Evolutionary conservation across 768 basidiomycete genomes (phyloP), one percentile per base, ranked within the genome.

Genomic region (Fomitopsis pulvina): DNA sequence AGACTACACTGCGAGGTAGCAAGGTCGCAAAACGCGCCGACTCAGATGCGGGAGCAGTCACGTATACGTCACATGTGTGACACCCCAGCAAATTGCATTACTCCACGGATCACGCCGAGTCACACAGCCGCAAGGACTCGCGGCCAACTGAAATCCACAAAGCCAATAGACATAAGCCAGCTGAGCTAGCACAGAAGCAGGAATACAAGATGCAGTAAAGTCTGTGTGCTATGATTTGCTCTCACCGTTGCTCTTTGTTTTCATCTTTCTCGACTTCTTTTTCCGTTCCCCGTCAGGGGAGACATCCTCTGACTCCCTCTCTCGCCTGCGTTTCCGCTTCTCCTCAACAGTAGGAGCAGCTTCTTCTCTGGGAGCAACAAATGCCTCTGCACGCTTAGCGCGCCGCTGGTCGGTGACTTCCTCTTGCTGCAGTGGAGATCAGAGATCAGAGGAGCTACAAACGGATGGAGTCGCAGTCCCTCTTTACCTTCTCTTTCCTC

Each of bases 321-420:
- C 75, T 49, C 65, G 68, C 42, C 68, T 79, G 56, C 69, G 71
- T 65, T 78, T 80, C 62, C 78, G 78, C 63, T 86, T 92, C 64
- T 92, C 85, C 63, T 86, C 85, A 14, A 92, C 80, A 1, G 83
- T 85, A 1, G 80, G 81, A 21, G 76, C 87, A 1, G 76, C 77
- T 20, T 71, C 70, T 65, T 99, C 95, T n/a, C 69, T 74, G 2
- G 96, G 96, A 2, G 93, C 90, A 41, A 93, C 74, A 49, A 89
- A 98, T 0, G 79, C 90, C 66, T 92, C 85, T 47, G 90, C 89
- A 20, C 96, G 84, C 64, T 89, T 83, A 21, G 81, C 86, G 40
- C 75, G 80, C 48, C 85, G 81, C 59, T 83, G 79, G 21, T 77
- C 83, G 4, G 80, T 79, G 10, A 76, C 75, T 53, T 87, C 86